A percentile compares a stretch with the other conserved stretches of the same genome.
Conservation (phyloP, 2,329 filamentous ascomycete genomes). For the Dactylellina cionopaga region DNA sequence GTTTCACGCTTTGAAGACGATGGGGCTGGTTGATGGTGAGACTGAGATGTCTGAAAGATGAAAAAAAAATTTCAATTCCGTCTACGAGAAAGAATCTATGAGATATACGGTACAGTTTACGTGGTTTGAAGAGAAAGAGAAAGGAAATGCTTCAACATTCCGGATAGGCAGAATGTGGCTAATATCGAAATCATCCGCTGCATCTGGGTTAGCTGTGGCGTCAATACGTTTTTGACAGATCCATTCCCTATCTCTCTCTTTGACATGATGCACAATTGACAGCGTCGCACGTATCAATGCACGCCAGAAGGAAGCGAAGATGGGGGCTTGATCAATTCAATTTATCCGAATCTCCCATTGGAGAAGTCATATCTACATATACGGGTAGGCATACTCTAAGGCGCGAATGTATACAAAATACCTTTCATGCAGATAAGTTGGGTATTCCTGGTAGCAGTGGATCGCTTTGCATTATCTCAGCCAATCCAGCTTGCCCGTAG, state of each 20-base stretch:
- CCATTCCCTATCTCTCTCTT: background rate
- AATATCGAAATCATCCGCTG: conserved; percentile 41
- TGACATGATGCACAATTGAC: background rate
- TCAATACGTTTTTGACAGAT: background rate
- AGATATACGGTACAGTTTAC: conserved; percentile 11
- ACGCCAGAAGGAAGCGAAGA: background rate
- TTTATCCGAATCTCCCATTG: conserved; percentile 20
- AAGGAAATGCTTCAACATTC: background rate
- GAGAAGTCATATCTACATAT: too few relatives aligned
- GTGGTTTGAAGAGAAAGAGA: conserved; percentile 22
- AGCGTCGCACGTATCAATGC: background rate
- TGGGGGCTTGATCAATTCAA: too few relatives aligned
- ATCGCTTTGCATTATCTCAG: too few relatives aligned
- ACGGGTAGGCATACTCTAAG: too few relatives aligned
- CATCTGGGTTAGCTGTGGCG: conserved; percentile 22
- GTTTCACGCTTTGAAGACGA: too few relatives aligned
- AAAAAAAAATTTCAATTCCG: too few relatives aligned
- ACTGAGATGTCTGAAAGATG: too few relatives aligned
- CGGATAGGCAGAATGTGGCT: conserved; percentile 38
- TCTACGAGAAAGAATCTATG: too few relatives aligned
- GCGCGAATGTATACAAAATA: too few relatives aligned
- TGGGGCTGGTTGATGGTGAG: too few relatives aligned
- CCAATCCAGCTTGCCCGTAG: too few relatives aligned
- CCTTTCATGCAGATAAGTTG: background rate
- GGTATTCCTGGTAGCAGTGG: background rate